Evolutionary conservation across 2,329 filamentous ascomycete species (phyloP).

Genomic region (Microsporum canis): DNA sequence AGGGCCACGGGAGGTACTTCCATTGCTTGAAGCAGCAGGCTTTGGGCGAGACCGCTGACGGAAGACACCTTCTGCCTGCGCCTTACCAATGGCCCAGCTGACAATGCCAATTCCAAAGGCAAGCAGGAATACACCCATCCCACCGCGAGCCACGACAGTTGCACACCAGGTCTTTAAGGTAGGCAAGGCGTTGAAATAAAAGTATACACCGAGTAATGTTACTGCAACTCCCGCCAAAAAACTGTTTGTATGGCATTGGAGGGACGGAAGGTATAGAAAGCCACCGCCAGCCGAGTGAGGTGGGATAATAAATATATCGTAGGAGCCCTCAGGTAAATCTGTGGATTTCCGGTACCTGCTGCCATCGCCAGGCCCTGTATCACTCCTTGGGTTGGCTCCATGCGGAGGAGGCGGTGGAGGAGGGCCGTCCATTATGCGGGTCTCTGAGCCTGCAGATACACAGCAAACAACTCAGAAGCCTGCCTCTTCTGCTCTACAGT

Average conservation of each 20-base stretch:
- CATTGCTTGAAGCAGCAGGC: conserved; percentile 19
- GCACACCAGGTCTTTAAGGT: conserved; percentile 63
- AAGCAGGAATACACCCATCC: conserved; percentile 60
- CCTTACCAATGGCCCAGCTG: conserved; percentile 65
- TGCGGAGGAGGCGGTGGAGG: conserved; percentile 71
- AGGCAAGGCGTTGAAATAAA: conserved; percentile 65
- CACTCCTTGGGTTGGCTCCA: conserved; percentile 61
- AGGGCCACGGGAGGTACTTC: conserved; percentile 23
- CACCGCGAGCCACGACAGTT: conserved; percentile 58
- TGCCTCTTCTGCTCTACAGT: neutral
- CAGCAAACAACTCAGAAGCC: neutral
- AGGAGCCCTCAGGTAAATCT: conserved; percentile 75
- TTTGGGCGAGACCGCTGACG: conserved; percentile 12
- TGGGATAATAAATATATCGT: conserved; percentile 95
- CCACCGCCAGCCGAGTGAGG: conserved; percentile 80
- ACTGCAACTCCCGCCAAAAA: conserved; percentile 78
- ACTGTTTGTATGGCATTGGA: conserved; percentile 76
- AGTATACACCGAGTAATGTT: conserved; percentile 58
- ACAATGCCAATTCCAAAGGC: conserved; percentile 61
- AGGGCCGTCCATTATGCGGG: conserved; percentile 25
- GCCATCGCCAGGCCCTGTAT: conserved; percentile 19
- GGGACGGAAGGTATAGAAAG: conserved; percentile 86
- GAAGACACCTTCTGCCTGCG: conserved; percentile 42
- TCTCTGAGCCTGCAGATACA: neutral
- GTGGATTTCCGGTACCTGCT: conserved; percentile 29